phyloP scores from a whole-genome alignment of 345 rosid genomes.

The Moricandia arvensis region DNA sequence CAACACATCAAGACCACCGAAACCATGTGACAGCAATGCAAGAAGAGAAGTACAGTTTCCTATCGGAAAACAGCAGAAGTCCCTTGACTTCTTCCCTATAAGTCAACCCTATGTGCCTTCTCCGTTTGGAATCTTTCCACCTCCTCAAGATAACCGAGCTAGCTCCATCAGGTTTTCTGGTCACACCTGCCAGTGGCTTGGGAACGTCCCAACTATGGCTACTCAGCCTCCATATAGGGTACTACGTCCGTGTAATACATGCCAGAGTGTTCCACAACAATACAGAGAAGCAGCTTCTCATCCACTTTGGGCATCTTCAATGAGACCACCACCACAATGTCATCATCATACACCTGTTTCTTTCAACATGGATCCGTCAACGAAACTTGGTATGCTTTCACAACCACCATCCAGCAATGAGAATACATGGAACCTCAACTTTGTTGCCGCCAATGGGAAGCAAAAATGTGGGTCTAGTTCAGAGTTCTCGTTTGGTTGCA shows the following conservation, averaged over 20 bases:
- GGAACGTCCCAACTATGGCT: conserved; percentile 39
- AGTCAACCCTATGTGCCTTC: conserved; percentile 44
- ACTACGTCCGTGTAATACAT: conserved; percentile 43
- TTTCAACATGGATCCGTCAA: conserved; percentile 39
- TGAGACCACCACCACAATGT: conserved; percentile 45
- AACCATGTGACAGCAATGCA: conserved; percentile 41
- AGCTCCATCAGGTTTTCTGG: conserved; percentile 44
- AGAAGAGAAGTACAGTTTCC: conserved; percentile 36
- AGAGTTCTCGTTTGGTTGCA: conserved; percentile 52
- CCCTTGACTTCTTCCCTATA: conserved; percentile 46
- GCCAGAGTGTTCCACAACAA: conserved; percentile 49
- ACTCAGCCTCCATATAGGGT: conserved; percentile 38
- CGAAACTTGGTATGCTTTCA: conserved; percentile 38
- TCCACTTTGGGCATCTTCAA: conserved; percentile 45
- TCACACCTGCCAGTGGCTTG: conserved; percentile 49
- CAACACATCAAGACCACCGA: conserved; percentile 44
- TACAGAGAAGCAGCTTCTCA: conserved; percentile 50
- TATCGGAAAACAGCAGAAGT: conserved; percentile 27
- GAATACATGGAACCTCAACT: conserved; percentile 42
- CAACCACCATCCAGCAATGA: conserved; percentile 37
- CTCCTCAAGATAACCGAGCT: conserved; percentile 45
- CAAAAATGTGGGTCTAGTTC: conserved; percentile 46
- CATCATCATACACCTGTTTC: conserved; percentile 40
- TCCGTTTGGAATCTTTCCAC: conserved; percentile 41
- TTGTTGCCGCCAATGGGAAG: conserved; percentile 44